phyloP scores from a whole-genome alignment of 352 stramenopile species.

The Phytophthora fragariaefolia region DNA sequence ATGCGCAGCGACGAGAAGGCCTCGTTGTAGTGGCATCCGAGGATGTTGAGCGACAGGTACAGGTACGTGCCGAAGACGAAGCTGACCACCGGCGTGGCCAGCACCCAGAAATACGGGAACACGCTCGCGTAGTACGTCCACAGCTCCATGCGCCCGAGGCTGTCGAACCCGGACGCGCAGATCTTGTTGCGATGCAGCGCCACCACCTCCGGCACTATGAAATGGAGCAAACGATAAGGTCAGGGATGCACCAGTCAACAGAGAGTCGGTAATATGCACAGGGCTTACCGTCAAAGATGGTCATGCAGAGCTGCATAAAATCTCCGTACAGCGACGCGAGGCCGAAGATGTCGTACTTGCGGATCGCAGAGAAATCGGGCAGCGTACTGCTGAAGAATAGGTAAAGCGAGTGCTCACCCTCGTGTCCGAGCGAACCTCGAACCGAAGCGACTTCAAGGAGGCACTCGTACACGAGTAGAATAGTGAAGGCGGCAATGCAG shows the following conservation, averaged over 20 bases:
- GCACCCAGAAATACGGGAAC: constrained; percentile 89
- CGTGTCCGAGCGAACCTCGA: constrained; percentile 63
- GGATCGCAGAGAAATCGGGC: constrained; percentile 69
- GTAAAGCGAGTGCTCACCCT: constrained; percentile 79
- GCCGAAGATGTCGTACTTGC: constrained; percentile 71
- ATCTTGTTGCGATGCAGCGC: constrained; percentile 88
- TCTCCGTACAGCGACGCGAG: constrained; percentile 66
- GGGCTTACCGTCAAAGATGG: constrained; percentile 83
- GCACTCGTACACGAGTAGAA: constrained; percentile 83
- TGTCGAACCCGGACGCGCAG: constrained; percentile 64
- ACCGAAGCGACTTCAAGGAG: constrained; percentile 78
- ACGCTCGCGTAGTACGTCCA: constrained; percentile 87
- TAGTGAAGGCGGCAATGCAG: constrained; percentile 69
- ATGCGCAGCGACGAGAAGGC: constrained; percentile 89
- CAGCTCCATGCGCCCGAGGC: constrained; percentile 73
- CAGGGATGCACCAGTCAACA: not conserved
- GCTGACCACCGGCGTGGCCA: constrained; percentile 78
- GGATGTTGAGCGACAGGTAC: constrained; percentile 87
- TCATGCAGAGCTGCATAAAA: constrained; percentile 83
- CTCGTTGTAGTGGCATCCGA: constrained; percentile 91
- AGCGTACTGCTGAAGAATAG: constrained; percentile 81
- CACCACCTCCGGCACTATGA: constrained; percentile 77
- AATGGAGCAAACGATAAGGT: constrained; percentile 9
- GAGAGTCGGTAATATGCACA: no score
- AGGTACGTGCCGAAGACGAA: constrained; percentile 88